Base-by-base conservation (phyloP, 768 basidiomycete genomes). In the button mushroom (Agaricus bisporus) region DNA sequence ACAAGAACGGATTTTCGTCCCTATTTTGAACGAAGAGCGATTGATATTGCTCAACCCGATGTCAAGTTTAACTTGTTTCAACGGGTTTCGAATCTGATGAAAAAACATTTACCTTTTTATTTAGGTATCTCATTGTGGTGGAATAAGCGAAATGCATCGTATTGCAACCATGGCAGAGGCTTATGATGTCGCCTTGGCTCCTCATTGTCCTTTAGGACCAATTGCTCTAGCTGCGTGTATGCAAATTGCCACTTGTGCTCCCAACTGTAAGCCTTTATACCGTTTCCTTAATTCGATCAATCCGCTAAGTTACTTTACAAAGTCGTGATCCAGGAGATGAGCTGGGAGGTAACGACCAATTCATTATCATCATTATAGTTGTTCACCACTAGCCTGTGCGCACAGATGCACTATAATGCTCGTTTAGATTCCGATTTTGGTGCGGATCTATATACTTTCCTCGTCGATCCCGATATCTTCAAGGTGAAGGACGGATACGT, bases 11-110 rank as follows among this genome's bases (percentile, higher is more conserved):
- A 87, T 57, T 82, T 82, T 59, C 73, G 83, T 1, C 83, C 82
- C 0, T 86, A 83, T 66, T 71, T 86, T 43, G 85, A 86, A 59
- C 67, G 71, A 39, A 72, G 84, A 12, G 80, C 78, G 4, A 76
- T 87, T 56, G 84, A 86, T 60, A 82, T 86, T 56, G 80, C 79
- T 0, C 86, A 87, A 63, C 85, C 85, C 14, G 85, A 86, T 61
- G 79, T n/a, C 84, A 50, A 52, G 73, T 67, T 20, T 17, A 22
- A n/a, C n/a, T n/a, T n/a, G n/a, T n/a, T n/a, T n/a, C n/a, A n/a
- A n/a, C n/a, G n/a, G n/a, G n/a, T n/a, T n/a, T n/a, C n/a, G n/a
- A n/a, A n/a, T n/a, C n/a, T n/a, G n/a, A n/a, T n/a, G n/a, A 29
- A 29, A 29, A 29, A 29, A 29, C 29, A 29, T n/a, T n/a, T n/a